A percentile compares a stretch with the other conserved stretches of the same genome.
Evolutionary conservation across 192 early-diverging fungal genomes (phyloP).

Genomic region (Obelidium mucronatum): DNA sequence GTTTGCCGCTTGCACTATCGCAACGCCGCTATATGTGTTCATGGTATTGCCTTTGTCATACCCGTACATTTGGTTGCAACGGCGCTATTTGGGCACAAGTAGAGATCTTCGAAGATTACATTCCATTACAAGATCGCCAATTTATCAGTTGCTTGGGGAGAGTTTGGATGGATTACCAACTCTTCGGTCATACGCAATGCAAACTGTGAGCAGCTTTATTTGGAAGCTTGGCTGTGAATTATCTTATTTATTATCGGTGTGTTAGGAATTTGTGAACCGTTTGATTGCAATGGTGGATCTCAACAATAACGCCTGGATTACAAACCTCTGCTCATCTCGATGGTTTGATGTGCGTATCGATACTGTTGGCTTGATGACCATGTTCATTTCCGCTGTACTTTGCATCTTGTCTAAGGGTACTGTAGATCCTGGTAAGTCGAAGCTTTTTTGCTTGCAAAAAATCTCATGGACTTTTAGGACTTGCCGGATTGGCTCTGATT

Average conservation of each 20-base stretch:
- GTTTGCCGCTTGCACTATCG: constrained; percentile 27
- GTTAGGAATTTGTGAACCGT: constrained; percentile 68
- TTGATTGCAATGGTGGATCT: constrained; percentile 72
- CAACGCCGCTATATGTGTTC: constrained; percentile 21
- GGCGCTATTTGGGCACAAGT: constrained; percentile 74
- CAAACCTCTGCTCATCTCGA: constrained; percentile 74
- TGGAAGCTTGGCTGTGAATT: background rate
- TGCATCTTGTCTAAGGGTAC: constrained; percentile 50
- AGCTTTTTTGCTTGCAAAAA: background rate
- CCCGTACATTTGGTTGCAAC: constrained; percentile 36
- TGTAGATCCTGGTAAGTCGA: constrained; percentile 8
- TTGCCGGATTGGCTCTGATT: constrained; percentile 28
- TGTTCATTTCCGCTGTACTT: constrained; percentile 78
- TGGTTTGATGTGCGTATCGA: constrained; percentile 80
- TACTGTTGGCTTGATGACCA: constrained; percentile 66
- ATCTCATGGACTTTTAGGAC: too few relatives aligned
- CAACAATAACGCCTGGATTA: constrained; percentile 81
- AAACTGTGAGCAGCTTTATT: constrained; percentile 39
- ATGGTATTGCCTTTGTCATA: constrained; percentile 12
- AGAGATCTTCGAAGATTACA: constrained; percentile 89
- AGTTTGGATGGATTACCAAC: constrained; percentile 81
- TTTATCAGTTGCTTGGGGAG: constrained; percentile 71
- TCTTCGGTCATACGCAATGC: constrained; percentile 84
- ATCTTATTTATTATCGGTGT: background rate
- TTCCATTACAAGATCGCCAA: constrained; percentile 75